These are phyloP conservation scores for Simmondsia chinensis DNA, from an alignment of 148 eudicot species.

Conservation along the genomic window DNA sequence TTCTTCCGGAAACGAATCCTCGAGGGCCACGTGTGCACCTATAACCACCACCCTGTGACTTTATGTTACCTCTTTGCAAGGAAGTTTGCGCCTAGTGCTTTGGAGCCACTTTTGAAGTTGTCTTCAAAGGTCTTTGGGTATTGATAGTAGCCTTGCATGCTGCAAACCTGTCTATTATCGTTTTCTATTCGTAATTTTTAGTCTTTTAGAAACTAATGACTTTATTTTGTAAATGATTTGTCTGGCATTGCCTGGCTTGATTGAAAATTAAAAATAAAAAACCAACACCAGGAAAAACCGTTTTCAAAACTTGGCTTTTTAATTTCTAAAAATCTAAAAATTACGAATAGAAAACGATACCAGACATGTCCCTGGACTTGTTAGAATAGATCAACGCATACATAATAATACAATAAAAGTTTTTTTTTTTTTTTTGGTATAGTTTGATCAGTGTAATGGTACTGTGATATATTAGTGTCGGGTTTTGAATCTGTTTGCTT, in stretches of 20 bases:
- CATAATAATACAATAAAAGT: background rate
- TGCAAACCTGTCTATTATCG: too few relatives aligned
- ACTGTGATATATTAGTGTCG: too few relatives aligned
- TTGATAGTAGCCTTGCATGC: conserved; percentile 4
- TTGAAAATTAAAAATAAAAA: too few relatives aligned
- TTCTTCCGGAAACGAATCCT: conserved; percentile 18
- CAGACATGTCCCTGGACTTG: background rate
- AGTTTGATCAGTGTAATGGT: background rate
- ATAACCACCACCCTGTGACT: conserved; percentile 21
- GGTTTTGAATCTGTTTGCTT: too few relatives aligned
- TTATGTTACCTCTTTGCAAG: conserved; percentile 40
- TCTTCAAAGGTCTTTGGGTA: conserved; percentile 29
- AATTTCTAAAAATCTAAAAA: too few relatives aligned
- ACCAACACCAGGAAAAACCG: too few relatives aligned
- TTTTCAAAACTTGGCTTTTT: too few relatives aligned
- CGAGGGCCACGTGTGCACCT: conserved; percentile 18
- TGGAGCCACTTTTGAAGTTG: conserved; percentile 28
- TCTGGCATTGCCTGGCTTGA: too few relatives aligned
- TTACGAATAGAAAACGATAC: too few relatives aligned
- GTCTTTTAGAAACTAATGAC: too few relatives aligned
- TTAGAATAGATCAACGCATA: background rate
- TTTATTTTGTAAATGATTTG: too few relatives aligned
- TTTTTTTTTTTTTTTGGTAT: background rate
- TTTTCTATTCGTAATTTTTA: too few relatives aligned
- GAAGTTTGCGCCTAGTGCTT: conserved; percentile 33